Conservation (phyloP, 2,329 filamentous ascomycete species). For the Alternaria ventricosa region DNA sequence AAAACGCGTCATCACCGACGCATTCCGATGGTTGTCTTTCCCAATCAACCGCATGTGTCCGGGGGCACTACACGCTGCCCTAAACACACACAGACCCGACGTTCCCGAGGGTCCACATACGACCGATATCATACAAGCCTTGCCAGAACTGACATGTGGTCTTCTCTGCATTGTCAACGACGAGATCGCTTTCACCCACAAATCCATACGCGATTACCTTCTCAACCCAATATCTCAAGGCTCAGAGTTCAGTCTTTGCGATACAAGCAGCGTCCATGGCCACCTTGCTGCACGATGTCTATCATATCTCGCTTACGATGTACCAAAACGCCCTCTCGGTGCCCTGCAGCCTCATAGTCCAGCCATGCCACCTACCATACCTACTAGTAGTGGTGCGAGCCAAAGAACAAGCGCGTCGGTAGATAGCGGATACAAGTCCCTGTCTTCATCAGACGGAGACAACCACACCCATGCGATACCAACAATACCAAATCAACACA, state of each 20-base stretch:
- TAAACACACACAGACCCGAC: slow-evolving; percentile 17
- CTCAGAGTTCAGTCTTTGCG: slow-evolving; percentile 32
- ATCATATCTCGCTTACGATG: slow-evolving; percentile 34
- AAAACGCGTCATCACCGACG: slow-evolving; percentile 28
- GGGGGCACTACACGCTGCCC: slow-evolving; percentile 27
- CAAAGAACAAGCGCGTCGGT: slow-evolving; percentile 32
- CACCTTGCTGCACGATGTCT: slow-evolving; percentile 39
- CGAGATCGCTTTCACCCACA: slow-evolving; percentile 30
- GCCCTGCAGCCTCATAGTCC: slow-evolving; percentile 18
- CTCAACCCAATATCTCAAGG: slow-evolving; percentile 21
- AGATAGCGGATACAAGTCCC: slow-evolving; percentile 43
- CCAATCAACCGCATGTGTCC: slow-evolving; percentile 29
- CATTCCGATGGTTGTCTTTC: slow-evolving; percentile 36
- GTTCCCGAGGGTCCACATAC: neutral
- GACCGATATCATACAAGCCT: slow-evolving; percentile 17
- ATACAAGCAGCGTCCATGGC: slow-evolving; percentile 33
- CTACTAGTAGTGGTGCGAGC: slow-evolving; percentile 29
- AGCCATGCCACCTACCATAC: slow-evolving; percentile 6
- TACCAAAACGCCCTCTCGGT: slow-evolving; percentile 35
- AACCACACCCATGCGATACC: slow-evolving; percentile 7
- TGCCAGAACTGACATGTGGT: slow-evolving; percentile 35
- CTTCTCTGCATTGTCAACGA: slow-evolving; percentile 28
- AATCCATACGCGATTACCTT: slow-evolving; percentile 35
- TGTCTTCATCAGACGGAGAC: slow-evolving; percentile 33
- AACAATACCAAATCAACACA: neutral